Conservation (phyloP, 306 rosid genomes). For the Prunus fruticosa region DNA sequence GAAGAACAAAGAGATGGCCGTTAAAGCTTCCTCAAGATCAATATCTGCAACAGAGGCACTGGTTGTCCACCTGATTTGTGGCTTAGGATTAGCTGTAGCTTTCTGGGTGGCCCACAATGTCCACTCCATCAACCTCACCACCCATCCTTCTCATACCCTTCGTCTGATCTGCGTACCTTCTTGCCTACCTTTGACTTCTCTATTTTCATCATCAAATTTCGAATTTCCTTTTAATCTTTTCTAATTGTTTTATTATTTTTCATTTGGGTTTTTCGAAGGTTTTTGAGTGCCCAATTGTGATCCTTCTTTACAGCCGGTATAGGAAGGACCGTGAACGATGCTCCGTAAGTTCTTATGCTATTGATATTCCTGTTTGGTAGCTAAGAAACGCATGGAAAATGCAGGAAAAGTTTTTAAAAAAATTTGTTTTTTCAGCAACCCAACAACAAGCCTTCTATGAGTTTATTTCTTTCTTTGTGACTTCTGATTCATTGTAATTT, state of each 20-base stretch:
- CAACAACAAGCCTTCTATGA: neutral
- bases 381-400: neutral
- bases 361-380: neutral
- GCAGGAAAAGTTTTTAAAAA: neutral
- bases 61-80: conserved; percentile 28
- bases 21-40: conserved; percentile 5
- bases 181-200: neutral
- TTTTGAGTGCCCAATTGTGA: conserved; percentile 38
- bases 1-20: neutral
- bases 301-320: conserved; percentile 48
- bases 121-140: conserved; percentile 37
- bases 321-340: conserved; percentile 33
- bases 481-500: neutral
- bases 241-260: neutral
- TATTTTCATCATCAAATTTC: neutral
- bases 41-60: conserved; percentile 25
- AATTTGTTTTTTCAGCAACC: neutral
- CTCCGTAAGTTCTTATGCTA: conserved; percentile 27
- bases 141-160: conserved; percentile 44
- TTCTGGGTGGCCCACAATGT: conserved; percentile 27
- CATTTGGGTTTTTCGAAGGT: conserved; percentile 19
- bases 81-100: conserved; percentile 29
- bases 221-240: neutral
- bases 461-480: neutral
- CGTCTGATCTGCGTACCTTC: conserved; percentile 37